These are phyloP conservation scores for Trametes cinnabarina DNA, from an alignment of 768 basidiomycete species.

Conservation along the genomic window DNA sequence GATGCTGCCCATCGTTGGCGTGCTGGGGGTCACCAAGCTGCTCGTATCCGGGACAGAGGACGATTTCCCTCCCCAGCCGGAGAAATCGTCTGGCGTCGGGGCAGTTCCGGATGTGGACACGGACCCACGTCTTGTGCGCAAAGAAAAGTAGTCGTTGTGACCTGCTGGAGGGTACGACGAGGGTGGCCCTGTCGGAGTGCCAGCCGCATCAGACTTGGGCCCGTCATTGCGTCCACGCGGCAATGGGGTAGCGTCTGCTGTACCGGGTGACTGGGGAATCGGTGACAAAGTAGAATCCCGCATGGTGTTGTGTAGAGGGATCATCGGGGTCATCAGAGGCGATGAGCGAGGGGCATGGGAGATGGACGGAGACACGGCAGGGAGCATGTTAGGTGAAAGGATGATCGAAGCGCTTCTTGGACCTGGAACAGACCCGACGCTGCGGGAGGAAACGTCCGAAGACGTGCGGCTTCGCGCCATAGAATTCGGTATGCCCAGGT, in stretches of 20 bases:
- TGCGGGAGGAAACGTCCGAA: slow-evolving; percentile 26
- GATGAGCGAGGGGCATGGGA: slow-evolving; percentile 45
- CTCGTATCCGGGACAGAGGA: slow-evolving; percentile 15
- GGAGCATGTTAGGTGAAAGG: slow-evolving; percentile 62
- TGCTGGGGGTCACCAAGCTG: slow-evolving; percentile 45
- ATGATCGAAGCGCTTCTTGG: slow-evolving; percentile 48
- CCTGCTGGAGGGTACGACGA: slow-evolving; percentile 2
- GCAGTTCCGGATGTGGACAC: slow-evolving; percentile 38
- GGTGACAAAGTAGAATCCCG: slow-evolving; percentile 27
- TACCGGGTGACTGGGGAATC: slow-evolving; percentile 28
- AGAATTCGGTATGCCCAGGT: slow-evolving; percentile 23
- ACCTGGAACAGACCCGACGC: slow-evolving; percentile 4
- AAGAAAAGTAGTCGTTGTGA: slow-evolving; percentile 51
- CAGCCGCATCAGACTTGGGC: neutral
- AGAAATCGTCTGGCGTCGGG: slow-evolving; percentile 47
- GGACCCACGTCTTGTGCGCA: slow-evolving; percentile 46
- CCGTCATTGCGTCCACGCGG: slow-evolving; percentile 7
- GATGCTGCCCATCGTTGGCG: slow-evolving; percentile 51
- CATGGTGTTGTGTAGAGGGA: slow-evolving; percentile 35
- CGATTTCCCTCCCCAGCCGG: slow-evolving; percentile 33
- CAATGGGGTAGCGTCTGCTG: slow-evolving; percentile 22
- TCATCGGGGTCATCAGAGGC: slow-evolving; percentile 59
- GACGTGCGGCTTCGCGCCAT: slow-evolving; percentile 29
- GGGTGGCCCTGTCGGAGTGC: neutral
- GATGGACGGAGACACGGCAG: slow-evolving; percentile 54